Evolutionary conservation across 768 basidiomycete genomes (phyloP).

Genomic region (Boletus reticuloceps): DNA sequence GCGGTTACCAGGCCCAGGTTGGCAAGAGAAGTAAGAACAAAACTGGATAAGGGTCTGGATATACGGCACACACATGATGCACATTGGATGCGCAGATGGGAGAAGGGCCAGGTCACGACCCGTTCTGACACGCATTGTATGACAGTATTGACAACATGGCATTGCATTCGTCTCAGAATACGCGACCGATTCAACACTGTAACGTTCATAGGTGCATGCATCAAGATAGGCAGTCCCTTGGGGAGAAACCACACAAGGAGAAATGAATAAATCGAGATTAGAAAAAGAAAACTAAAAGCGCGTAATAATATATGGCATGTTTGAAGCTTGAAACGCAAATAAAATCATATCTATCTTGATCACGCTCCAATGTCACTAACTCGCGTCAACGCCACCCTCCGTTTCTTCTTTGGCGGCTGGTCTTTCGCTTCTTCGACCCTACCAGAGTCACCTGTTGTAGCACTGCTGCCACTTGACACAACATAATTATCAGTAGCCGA

Average conservation of each 20-base stretch:
- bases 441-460: constrained; percentile 3
- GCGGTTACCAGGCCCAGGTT: constrained; percentile 96
- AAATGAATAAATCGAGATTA: constrained; percentile 12
- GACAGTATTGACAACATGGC: constrained; percentile 11
- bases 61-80: neutral
- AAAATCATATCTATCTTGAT: neutral
- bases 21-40: constrained; percentile 85
- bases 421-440: constrained; percentile 22
- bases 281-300: constrained; percentile 12
- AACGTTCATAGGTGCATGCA: neutral
- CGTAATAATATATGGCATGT: constrained; percentile 14
- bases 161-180: constrained; percentile 23
- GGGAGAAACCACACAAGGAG: neutral
- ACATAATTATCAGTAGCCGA: constrained; percentile 25
- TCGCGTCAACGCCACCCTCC: constrained; percentile 72
- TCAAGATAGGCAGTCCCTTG: constrained; percentile 7
- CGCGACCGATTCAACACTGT: constrained; percentile 15
- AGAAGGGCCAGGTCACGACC: no score
- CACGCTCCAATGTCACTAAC: constrained; percentile 53
- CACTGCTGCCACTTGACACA: constrained; percentile 10
- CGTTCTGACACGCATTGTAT: constrained; percentile 8
- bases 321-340: constrained; percentile 3
- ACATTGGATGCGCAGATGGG: constrained; percentile 2
- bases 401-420: constrained; percentile 83
- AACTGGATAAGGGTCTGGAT: constrained; percentile 45